Conservation (phyloP, 2,329 filamentous ascomycete species). For the Xylariaceae sp. region DNA sequence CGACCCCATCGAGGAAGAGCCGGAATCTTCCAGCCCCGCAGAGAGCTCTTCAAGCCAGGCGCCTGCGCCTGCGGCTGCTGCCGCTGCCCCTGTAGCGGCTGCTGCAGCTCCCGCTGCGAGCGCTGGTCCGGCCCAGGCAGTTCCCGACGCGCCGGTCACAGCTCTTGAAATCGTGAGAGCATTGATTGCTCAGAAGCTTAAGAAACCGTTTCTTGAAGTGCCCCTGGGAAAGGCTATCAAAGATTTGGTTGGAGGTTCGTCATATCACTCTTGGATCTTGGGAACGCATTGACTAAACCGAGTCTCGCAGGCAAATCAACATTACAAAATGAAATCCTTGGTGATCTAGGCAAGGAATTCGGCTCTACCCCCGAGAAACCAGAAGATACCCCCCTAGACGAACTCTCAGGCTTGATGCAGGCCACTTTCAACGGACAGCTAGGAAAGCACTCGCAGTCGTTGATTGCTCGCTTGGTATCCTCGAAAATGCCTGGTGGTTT, state of each 20-base stretch:
- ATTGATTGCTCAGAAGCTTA: slow-evolving; percentile 93
- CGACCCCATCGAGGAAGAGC: slow-evolving; percentile 88
- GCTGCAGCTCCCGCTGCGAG: slow-evolving; percentile 57
- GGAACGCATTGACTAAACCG: neutral
- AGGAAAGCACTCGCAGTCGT: slow-evolving; percentile 89
- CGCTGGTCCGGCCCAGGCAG: slow-evolving; percentile 78
- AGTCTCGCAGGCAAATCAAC: slow-evolving; percentile 78
- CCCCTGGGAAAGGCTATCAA: slow-evolving; percentile 97
- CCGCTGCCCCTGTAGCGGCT: slow-evolving; percentile 36
- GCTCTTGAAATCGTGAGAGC: slow-evolving; percentile 86
- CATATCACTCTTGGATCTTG: neutral
- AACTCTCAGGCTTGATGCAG: slow-evolving; percentile 92
- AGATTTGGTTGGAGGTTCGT: slow-evolving; percentile 90
- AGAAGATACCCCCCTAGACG: slow-evolving; percentile 93
- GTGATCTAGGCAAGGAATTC: slow-evolving; percentile 96
- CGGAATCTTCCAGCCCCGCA: slow-evolving; percentile 53
- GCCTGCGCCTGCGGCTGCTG: slow-evolving; percentile 46
- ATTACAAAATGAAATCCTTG: slow-evolving; percentile 96
- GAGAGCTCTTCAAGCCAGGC: slow-evolving; percentile 37
- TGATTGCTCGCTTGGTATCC: slow-evolving; percentile 90
- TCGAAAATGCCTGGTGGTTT: slow-evolving; percentile 99
- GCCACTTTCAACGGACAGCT: slow-evolving; percentile 98
- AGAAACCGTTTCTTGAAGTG: slow-evolving; percentile 85
- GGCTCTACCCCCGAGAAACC: slow-evolving; percentile 97
- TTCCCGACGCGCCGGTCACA: slow-evolving; percentile 80